These are phyloP conservation scores for Populus alba DNA, from an alignment of 345 rosid species.

Conservation along the genomic window DNA sequence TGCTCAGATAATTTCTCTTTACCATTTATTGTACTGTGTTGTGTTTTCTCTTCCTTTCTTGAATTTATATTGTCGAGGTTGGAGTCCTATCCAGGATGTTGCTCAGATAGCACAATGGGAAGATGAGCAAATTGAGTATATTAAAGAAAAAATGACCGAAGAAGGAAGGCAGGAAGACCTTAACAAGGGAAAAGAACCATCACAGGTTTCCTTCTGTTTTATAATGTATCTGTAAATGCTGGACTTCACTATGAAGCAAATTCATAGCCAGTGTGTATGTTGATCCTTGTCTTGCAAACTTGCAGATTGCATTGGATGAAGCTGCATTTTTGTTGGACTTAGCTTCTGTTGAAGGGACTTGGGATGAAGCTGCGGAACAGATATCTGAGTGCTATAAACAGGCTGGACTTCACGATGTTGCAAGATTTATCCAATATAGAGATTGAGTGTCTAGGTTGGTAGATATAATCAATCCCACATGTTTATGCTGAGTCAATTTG, in stretches of 20 bases:
- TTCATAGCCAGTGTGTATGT: not conserved
- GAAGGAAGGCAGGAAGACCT: constrained; percentile 26
- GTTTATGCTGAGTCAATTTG: not conserved
- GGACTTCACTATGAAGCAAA: not conserved
- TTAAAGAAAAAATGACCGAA: constrained; percentile 22
- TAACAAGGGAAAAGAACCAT: constrained; percentile 26
- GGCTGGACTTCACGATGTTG: constrained; percentile 31
- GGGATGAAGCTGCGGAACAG: constrained; percentile 17
- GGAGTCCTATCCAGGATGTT: constrained; percentile 15
- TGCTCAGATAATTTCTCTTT: not conserved
- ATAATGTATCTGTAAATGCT: not conserved
- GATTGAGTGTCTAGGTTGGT: constrained; percentile 8
- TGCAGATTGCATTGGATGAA: constrained; percentile 27
- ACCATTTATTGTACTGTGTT: not conserved
- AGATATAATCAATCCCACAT: not conserved
- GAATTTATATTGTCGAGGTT: too few relatives aligned
- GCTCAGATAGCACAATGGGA: constrained; percentile 27
- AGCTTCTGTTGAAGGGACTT: constrained; percentile 29
- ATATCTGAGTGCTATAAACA: constrained; percentile 21
- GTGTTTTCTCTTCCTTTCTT: not conserved
- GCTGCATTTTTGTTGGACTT: constrained; percentile 28
- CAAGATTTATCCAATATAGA: constrained; percentile 20
- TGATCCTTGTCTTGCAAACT: not conserved
- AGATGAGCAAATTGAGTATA: constrained; percentile 25
- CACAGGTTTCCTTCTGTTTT: constrained; percentile 15